Base-by-base conservation (phyloP, 768 basidiomycete species). In the Lentinula sp. region DNA sequence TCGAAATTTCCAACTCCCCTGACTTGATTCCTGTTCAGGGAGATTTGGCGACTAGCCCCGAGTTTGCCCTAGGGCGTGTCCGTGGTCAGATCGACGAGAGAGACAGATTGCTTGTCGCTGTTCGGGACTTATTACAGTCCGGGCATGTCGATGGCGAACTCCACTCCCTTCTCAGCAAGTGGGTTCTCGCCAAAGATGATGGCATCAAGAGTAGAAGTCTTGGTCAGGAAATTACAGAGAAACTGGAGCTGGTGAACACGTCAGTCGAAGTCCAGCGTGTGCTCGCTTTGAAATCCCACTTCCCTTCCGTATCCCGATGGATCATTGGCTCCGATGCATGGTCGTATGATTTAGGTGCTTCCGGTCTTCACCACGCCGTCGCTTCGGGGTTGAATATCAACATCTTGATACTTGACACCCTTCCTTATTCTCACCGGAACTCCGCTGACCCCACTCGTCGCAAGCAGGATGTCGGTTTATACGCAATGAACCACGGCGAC, bases 301-400 rank as follows among this genome's bases (percentile, higher is more conserved):
- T 97, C 66, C 76, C 83, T 45, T 77, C 85, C 7, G 78, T 78
- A 41, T 94, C 92, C 6, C 81, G 91, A 61, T 99, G 97, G 97
- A 98, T 99, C 73, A 90, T 99, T 66, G 95, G 96, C 18, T 98
- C 95, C 18, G 97, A 99, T 71, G 91, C 93, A 0, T 98, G 97
- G 97, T 90, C 95, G 0, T 93, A 97, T 71, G 97, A 98, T 73
- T 85, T 98, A 45, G 97, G 96, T 45, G 85, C 93, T 2, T 96
- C 94, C 1, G 97, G 96, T 52, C 79, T 99, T 42, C 96, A 99
- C 72, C 97, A 98, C 66, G 87, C 88, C 67, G 90, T 98, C 59
- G 86, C 95, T 18, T 96, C 95, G 6, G 86, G 88, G 18, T 82
- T 95, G 61, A 88, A 98, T 72, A 80, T 98, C 75, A 99, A 99